Percentiles rank a stretch among this genome's conserved stretches.
These are phyloP conservation scores for Fistulinella prunicolor DNA, from an alignment of 768 basidiomycete genomes.

Conservation along the genomic window DNA sequence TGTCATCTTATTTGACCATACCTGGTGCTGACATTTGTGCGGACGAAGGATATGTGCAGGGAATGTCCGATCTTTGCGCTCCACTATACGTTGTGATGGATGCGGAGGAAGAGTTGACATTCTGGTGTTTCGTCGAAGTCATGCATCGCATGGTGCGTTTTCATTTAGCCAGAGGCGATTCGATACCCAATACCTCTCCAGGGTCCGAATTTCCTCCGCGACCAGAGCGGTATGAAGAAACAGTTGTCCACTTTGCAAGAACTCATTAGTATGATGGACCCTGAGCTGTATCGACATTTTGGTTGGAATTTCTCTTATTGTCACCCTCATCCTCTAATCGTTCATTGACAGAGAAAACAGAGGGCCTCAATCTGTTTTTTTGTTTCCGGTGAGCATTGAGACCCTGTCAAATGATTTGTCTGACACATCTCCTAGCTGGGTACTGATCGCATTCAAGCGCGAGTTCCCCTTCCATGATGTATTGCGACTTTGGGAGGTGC, in stretches of 20 bases:
- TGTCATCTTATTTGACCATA: not conserved
- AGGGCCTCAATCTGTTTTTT: constrained; percentile 93
- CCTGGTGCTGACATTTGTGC: constrained; percentile 15
- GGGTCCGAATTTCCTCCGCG: constrained; percentile 94
- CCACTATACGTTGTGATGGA: constrained; percentile 91
- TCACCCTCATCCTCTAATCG: not conserved
- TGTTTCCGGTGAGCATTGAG: constrained; percentile 80
- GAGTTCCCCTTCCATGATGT: constrained; percentile 95
- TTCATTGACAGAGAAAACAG: constrained; percentile 66
- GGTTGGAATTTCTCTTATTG: constrained; percentile 40
- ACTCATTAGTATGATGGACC: constrained; percentile 91
- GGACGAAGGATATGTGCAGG: constrained; percentile 88
- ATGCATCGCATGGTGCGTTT: constrained; percentile 90
- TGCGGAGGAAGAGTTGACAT: constrained; percentile 85
- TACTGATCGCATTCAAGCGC: constrained; percentile 92
- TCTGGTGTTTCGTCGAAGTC: constrained; percentile 94
- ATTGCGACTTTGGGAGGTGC: constrained; percentile 86
- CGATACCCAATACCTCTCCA: constrained; percentile 30
- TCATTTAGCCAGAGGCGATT: not conserved
- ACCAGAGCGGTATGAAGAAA: constrained; percentile 98
- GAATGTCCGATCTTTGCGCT: constrained; percentile 95
- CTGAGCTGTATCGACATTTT: constrained; percentile 88
- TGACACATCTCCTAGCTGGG: constrained; percentile 55
- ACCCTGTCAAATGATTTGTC: not conserved
- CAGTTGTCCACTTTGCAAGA: constrained; percentile 88